Evolutionary conservation across 805 yeast genomes (phyloP).

Genomic region (Blastobotrys mokoenaii): DNA sequence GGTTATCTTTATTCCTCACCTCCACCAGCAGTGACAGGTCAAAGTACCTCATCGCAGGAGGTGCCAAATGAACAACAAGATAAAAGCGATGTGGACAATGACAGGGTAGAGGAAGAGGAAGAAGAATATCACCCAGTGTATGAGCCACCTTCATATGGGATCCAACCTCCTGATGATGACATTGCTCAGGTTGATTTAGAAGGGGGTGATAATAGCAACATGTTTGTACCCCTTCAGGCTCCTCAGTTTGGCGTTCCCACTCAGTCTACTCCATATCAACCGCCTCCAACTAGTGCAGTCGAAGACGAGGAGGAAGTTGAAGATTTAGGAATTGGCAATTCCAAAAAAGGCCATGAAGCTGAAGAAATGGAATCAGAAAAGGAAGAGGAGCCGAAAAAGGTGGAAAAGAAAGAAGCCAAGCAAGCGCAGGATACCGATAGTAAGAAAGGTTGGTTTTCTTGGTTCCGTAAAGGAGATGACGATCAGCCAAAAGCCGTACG

Average conservation of each 20-base stretch:
- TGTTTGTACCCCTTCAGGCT: conserved; percentile 10
- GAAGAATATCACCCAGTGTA: conserved; percentile 13
- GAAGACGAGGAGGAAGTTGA: conserved; percentile 15
- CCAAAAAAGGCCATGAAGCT: conserved; percentile 5
- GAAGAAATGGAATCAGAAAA: conserved; percentile 9
- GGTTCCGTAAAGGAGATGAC: conserved; percentile 45
- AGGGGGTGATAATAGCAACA: conserved; percentile 7
- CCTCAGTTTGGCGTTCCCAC: conserved; percentile 2
- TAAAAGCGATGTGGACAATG: conserved; percentile 21
- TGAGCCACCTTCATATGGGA: conserved; percentile 15
- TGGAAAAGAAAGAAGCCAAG: conserved; percentile 8
- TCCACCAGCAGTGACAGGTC: not conserved
- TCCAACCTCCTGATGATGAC: conserved; percentile 12
- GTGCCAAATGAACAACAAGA: conserved; percentile 16
- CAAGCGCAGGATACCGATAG: conserved; percentile 19
- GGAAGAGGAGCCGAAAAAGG: conserved; percentile 18
- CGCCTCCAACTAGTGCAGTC: conserved; percentile 6
- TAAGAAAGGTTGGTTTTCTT: conserved; percentile 41
- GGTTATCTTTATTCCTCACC: conserved; percentile 14
- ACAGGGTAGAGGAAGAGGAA: conserved; percentile 7
- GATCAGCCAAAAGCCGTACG: conserved; percentile 67
- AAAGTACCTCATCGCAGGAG: not conserved
- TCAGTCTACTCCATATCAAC: conserved; percentile 4
- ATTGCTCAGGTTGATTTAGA: conserved; percentile 11
- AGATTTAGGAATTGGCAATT: conserved; percentile 18